Evolutionary conservation across 805 yeast species (phyloP), one percentile per base, ranked within the genome.

Genomic region (Clavispora fructus): DNA sequence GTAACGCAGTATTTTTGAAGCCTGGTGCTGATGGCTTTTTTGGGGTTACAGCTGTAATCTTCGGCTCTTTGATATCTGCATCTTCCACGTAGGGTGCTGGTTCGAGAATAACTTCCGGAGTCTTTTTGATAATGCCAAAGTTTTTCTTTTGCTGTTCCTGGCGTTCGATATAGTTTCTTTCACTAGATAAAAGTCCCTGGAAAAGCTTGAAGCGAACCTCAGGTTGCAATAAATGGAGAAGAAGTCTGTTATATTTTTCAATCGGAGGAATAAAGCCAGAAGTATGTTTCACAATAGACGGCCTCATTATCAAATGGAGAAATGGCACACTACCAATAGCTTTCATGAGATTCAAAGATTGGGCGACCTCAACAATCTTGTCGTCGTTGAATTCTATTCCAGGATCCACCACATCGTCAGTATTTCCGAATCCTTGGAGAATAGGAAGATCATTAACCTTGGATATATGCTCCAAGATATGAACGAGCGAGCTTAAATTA

Each of bases 201-300:
- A 43, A 27, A 28, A 55, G 38, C 26, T 39, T 35, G 31, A 27
- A 46, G 35, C 74, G 55, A 4, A 59, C 44, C 9, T 57, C 55
- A 23, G 58, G 43, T 28, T 49, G 46, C 10, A 71, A 55, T 44
- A 72, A 59, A 46, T 66, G 69, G 7, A 42, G 12, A 4, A 68
- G 58, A 8, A 71, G 43, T 5, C 12, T 26, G 23, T 51, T 51
- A 50, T 71, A 71, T 14, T 46, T 48, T 1, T 47, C 57, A 17
- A 64, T 32, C 0, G 74, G 74, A 10, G 77, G 77, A 43, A 67
- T 68, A 47, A 69, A 68, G 0, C 77, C 77, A 1, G 58, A 14
- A 1, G 68, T 56, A 38, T 62, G 52, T 42, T 69, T 72, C 6
- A 63, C 56, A 6, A 64, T 60, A 1, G 75, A 66, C 0, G 77